Evolutionary conservation across 2,329 filamentous ascomycete species (phyloP).

Genomic region (Hysterium pulicare): DNA sequence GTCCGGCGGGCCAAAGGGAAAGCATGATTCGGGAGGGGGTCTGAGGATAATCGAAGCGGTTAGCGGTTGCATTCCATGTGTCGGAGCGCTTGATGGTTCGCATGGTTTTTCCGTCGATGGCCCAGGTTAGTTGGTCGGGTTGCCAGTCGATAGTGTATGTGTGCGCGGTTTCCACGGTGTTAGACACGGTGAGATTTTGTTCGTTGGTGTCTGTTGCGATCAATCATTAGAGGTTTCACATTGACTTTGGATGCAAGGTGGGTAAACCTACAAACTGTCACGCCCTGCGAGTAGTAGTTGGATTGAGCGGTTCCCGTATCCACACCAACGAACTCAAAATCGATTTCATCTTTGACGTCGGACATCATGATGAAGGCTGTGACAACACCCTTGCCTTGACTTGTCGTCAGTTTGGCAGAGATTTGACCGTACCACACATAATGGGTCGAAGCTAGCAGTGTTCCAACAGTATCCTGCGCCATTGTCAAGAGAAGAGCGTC

Average conservation of each 20-base stretch:
- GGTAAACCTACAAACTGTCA: slow-evolving; percentile 72
- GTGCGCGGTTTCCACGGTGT: slow-evolving; percentile 78
- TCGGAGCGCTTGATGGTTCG: slow-evolving; percentile 71
- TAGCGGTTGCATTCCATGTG: slow-evolving; percentile 81
- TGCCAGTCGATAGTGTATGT: slow-evolving; percentile 93
- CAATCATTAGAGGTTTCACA: slow-evolving; percentile 16
- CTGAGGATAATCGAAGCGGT: slow-evolving; percentile 85
- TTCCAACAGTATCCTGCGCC: slow-evolving; percentile 79
- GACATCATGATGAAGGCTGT: slow-evolving; percentile 94
- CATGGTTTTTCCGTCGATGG: slow-evolving; percentile 73
- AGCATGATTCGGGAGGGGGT: slow-evolving; percentile 87
- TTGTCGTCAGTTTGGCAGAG: slow-evolving; percentile 79
- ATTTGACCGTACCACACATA: slow-evolving; percentile 99
- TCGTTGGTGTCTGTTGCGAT: slow-evolving; percentile 75
- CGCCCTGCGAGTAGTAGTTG: slow-evolving; percentile 96
- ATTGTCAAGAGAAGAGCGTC: slow-evolving; percentile 78
- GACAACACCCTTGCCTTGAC: slow-evolving; percentile 83
- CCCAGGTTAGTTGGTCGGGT: slow-evolving; percentile 81
- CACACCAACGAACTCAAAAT: slow-evolving; percentile 88
- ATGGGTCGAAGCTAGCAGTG: slow-evolving; percentile 75
- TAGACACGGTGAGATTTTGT: slow-evolving; percentile 62
- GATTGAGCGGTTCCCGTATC: slow-evolving; percentile 78
- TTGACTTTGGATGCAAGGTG: not conserved
- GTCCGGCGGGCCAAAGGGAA: slow-evolving; percentile 93
- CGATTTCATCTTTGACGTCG: slow-evolving; percentile 96